Conservation (phyloP, 176 grass and related monocot genomes). For the Oryza glaberrima region DNA sequence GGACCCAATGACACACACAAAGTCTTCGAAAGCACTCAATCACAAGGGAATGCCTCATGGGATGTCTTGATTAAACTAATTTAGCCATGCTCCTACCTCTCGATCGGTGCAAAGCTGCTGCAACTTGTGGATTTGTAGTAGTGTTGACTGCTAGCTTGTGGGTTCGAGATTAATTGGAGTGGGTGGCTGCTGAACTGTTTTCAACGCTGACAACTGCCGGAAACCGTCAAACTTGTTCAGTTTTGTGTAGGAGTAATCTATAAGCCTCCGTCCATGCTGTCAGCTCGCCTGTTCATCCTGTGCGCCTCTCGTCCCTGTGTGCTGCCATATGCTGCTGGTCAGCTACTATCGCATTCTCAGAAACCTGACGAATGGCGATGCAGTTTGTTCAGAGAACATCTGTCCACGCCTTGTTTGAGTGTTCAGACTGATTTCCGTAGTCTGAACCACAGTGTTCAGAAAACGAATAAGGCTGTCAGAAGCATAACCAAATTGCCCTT, state of each 20-base stretch:
- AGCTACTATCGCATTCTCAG: not conserved
- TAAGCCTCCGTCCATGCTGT: not conserved
- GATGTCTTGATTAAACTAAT: conserved; percentile 34
- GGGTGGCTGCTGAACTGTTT: conserved; percentile 33
- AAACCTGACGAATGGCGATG: not conserved
- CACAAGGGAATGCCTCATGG: conserved; percentile 51
- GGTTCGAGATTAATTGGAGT: conserved; percentile 23
- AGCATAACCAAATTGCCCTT: not conserved
- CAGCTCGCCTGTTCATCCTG: not conserved
- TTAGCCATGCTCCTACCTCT: not conserved
- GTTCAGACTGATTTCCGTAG: not conserved
- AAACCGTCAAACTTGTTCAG: conserved; percentile 45
- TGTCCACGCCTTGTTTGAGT: not conserved
- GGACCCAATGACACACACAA: not conserved
- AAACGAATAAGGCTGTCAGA: not conserved
- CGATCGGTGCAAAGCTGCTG: not conserved
- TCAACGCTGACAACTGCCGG: conserved; percentile 51
- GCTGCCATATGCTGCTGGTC: not conserved
- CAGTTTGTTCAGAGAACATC: not conserved
- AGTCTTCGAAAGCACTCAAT: conserved; percentile 43
- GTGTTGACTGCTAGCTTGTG: conserved; percentile 10
- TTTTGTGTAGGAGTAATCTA: not conserved
- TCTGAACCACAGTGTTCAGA: not conserved
- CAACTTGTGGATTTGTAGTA: conserved; percentile 12
- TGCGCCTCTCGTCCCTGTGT: conserved; percentile 4